Evolutionary conservation across 2,329 filamentous ascomycete genomes (phyloP).

Genomic region (Cercospora janseana): DNA sequence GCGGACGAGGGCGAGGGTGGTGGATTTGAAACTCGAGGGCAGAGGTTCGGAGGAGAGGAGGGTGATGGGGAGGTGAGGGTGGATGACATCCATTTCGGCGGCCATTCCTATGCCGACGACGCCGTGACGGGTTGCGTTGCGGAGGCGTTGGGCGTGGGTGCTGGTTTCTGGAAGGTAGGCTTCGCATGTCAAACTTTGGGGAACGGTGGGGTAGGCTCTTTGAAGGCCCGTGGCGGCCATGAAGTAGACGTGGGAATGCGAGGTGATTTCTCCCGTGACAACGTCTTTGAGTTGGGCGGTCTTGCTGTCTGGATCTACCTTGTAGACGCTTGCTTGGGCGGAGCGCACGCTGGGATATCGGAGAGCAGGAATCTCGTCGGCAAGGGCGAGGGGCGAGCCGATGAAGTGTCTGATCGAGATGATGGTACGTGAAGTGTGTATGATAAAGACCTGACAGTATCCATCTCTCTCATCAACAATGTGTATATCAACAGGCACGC

Average conservation of each 20-base stretch:
- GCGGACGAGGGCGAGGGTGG: slow-evolving; percentile 56
- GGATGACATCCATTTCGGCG: slow-evolving; percentile 68
- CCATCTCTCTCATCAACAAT: slow-evolving; percentile 78
- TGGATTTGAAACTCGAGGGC: slow-evolving; percentile 66
- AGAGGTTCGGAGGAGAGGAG: slow-evolving; percentile 72
- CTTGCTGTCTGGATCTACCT: slow-evolving; percentile 61
- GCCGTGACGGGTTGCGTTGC: slow-evolving; percentile 66
- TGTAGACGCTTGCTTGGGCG: slow-evolving; percentile 63
- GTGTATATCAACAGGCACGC: slow-evolving; percentile 61
- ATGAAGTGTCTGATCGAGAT: slow-evolving; percentile 73
- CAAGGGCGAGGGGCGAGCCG: slow-evolving; percentile 69
- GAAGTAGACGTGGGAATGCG: slow-evolving; percentile 67
- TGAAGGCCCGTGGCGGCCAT: slow-evolving; percentile 68
- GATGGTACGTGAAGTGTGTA: neutral
- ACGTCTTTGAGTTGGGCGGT: slow-evolving; percentile 54
- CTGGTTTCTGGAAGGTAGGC: slow-evolving; percentile 63
- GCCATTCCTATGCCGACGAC: slow-evolving; percentile 83
- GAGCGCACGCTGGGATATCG: slow-evolving; percentile 61
- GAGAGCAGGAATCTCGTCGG: slow-evolving; percentile 64
- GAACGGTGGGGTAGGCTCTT: slow-evolving; percentile 69
- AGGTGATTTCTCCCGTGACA: slow-evolving; percentile 31
- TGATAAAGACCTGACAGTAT: slow-evolving; percentile 59
- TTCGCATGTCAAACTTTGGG: slow-evolving; percentile 61
- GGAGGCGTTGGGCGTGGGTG: slow-evolving; percentile 55
- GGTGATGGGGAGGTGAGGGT: slow-evolving; percentile 69